Evolutionary conservation across 2,329 filamentous ascomycete genomes (phyloP).

Genomic region (Botrytis galanthina): DNA sequence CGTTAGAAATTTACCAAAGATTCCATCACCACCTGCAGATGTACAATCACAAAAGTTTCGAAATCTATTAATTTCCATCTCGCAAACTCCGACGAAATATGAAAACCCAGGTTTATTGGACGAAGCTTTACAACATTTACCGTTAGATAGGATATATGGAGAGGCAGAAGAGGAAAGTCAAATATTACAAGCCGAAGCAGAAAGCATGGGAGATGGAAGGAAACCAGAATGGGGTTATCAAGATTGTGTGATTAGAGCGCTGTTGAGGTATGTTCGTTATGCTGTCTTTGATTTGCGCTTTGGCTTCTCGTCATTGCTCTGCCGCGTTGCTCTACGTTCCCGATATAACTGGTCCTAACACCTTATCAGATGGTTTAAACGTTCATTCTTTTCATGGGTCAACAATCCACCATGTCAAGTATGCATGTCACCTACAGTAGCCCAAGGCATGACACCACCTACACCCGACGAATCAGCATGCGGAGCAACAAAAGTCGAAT

Average conservation of each 20-base stretch:
- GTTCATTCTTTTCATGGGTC: conserved; percentile 92
- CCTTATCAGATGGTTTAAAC: conserved; percentile 81
- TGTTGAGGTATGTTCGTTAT: conserved; percentile 65
- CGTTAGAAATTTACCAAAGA: conserved; percentile 62
- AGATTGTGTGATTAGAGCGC: conserved; percentile 87
- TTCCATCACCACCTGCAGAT: conserved; percentile 75
- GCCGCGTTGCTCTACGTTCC: background rate
- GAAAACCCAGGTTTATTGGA: conserved; percentile 94
- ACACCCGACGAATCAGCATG: conserved; percentile 86
- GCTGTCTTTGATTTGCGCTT: conserved; percentile 10
- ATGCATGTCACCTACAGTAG: conserved; percentile 80
- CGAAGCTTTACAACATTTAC: conserved; percentile 82
- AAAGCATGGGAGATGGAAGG: conserved; percentile 76
- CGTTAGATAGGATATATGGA: conserved; percentile 84
- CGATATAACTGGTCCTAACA: conserved; percentile 24
- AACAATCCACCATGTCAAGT: conserved; percentile 86
- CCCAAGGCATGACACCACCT: conserved; percentile 78
- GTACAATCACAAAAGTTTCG: conserved; percentile 70
- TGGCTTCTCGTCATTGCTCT: background rate
- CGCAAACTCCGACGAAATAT: conserved; percentile 86
- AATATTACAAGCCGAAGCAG: conserved; percentile 81
- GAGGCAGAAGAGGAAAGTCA: conserved; percentile 94
- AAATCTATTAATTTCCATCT: conserved; percentile 80
- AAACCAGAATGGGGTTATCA: conserved; percentile 95
- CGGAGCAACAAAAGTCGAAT: conserved; percentile 81